phyloP scores from a whole-genome alignment of 1,284 basidiomycete genomes.

The Puccinia hordei region DNA sequence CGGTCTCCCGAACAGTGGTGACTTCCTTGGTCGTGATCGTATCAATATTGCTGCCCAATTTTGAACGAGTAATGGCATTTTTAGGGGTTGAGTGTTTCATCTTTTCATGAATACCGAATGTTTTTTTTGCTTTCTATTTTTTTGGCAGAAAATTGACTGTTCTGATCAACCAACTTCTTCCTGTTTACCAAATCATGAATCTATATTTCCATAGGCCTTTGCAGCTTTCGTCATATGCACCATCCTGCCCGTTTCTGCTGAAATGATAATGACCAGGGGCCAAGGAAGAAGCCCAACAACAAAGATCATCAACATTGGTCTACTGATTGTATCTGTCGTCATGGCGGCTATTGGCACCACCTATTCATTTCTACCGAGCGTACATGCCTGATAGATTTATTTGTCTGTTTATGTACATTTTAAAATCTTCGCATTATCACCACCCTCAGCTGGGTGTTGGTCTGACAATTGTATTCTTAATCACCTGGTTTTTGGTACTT shows the following conservation, averaged over 20 bases:
- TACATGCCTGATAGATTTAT: no score
- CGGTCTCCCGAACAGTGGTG: conserved; percentile 23
- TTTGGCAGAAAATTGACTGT: neutral
- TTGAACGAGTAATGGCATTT: conserved; percentile 45
- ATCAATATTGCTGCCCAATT: conserved; percentile 43
- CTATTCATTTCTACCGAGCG: conserved; percentile 38
- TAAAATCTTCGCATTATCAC: no score
- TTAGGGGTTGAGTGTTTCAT: conserved; percentile 35
- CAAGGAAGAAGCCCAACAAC: neutral
- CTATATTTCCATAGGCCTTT: conserved; percentile 8
- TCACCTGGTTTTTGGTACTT: no score
- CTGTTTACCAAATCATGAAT: neutral
- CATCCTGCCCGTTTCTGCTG: conserved; percentile 35
- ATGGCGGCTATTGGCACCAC: conserved; percentile 40
- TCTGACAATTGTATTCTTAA: no score
- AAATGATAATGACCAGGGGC: conserved; percentile 23
- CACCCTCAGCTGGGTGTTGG: no score
- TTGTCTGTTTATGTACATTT: no score
- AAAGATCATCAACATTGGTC: conserved; percentile 7
- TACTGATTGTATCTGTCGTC: conserved; percentile 20
- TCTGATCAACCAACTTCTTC: neutral
- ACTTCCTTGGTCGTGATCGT: conserved; percentile 41
- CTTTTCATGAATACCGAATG: no score
- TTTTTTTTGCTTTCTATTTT: neutral
- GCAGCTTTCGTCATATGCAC: conserved; percentile 47